Conservation (phyloP, 1,139 yeast genomes). For the Suhomyces yuchorum region DNA sequence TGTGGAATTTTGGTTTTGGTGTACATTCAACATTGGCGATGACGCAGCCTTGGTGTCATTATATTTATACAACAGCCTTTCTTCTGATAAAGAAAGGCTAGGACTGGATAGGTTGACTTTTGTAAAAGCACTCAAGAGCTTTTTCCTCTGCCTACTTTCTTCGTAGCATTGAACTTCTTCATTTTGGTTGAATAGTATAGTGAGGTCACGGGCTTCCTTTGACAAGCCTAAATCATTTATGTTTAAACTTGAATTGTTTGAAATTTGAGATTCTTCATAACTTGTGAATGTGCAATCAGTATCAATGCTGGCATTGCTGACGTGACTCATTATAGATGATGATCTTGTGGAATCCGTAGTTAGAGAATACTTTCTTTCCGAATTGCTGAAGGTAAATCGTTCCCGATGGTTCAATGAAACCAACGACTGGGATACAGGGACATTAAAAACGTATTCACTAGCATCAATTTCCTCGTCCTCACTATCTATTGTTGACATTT, state of each 20-base stretch:
- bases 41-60: conserved; percentile 8
- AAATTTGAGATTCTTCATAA: conserved; percentile 14
- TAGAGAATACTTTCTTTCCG: conserved; percentile 24
- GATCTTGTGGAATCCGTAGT: conserved; percentile 43
- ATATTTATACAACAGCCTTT: not conserved
- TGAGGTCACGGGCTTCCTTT: conserved; percentile 52
- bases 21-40: conserved; percentile 8
- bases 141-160: conserved; percentile 39
- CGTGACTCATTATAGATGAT: conserved; percentile 43
- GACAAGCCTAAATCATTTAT: conserved; percentile 31
- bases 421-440: conserved; percentile 61
- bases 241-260: conserved; percentile 11
- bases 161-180: conserved; percentile 41
- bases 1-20: not conserved
- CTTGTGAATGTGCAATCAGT: conserved; percentile 21
- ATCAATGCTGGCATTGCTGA: conserved; percentile 24
- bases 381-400: conserved; percentile 25
- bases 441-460: conserved; percentile 57
- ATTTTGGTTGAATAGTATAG: conserved; percentile 38
- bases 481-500: conserved; percentile 19
- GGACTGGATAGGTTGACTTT: conserved; percentile 19
- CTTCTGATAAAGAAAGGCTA: conserved; percentile 1
- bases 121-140: conserved; percentile 29
- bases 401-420: conserved; percentile 31
- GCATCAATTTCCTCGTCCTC: conserved; percentile 58